Base-by-base conservation (phyloP, 495 filamentous ascomycete genomes). In the Staphylotrichum tortipilum region DNA sequence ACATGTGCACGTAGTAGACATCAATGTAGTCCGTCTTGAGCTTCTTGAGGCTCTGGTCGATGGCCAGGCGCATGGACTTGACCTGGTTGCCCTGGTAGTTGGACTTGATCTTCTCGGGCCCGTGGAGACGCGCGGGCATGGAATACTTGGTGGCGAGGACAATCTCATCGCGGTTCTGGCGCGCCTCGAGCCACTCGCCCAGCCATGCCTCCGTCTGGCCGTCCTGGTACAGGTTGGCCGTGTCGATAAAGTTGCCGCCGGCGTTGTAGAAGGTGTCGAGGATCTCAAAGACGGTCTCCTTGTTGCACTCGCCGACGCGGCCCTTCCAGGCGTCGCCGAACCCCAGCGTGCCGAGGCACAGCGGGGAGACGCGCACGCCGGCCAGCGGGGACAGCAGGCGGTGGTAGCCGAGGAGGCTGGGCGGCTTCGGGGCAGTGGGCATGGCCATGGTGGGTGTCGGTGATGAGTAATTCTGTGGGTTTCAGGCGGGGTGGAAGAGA, bases 191-290 rank as follows among this genome's bases (percentile, higher is more conserved):
- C 83, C 82, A 86, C 53, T 85, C 82, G 31, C 83, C 83, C n/a
- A 87, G 55, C 77, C 77, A 83, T 9, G 49, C 53, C 58, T 85
- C 83, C 5, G 76, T 80, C 33, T 83, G 61, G 46, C 75, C 80
- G 39, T 66, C 58, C 54, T 85, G 79, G 68, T 87, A 87, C 61
- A 67, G 73, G 52, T 77, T 82, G 33, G 79, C 72, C 3, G 80
- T 83, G 58, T 86, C 82, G 53, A 85, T 79, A 65, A 86, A 84
- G 64, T 85, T 85, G 39, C 82, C 82, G 31, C 82, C 82, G 7
- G 22, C 21, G 22, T 17, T 26, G 40, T 26, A 43, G 22, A 43
- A 43, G 1, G 22, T 22, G 22, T 43, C 40, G 40, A 43, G 40
- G 3, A 43, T 43, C 14, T 43, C 40, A 26, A 26, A 24, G 7